A percentile compares a stretch with the other conserved stretches of the same genome.
Conservation (phyloP, 2,329 filamentous ascomycete genomes). For the Aspergillus unguis region DNA sequence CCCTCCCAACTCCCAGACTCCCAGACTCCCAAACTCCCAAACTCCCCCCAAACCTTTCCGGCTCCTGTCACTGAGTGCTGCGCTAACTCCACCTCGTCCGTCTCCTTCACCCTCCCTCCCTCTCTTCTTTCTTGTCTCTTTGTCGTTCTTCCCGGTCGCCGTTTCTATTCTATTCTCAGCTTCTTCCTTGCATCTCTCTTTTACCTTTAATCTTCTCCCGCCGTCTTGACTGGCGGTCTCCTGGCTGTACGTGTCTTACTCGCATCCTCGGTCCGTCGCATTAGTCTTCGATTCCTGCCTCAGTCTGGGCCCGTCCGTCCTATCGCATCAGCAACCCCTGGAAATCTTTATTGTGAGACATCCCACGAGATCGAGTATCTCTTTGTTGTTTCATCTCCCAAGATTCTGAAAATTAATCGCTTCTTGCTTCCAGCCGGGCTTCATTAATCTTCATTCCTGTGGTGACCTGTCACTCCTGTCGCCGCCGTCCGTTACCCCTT, state of each 20-base stretch:
- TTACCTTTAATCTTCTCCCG: slow-evolving; percentile 7
- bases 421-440: not conserved
- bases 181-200: slow-evolving; percentile 11
- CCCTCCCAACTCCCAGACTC: too few species aligned
- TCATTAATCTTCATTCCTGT: not conserved
- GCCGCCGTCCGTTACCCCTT: slow-evolving; percentile 14
- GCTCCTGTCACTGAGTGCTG: not conserved
- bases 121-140: slow-evolving; percentile 5
- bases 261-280: slow-evolving; percentile 22
- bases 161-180: slow-evolving; percentile 17
- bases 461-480: slow-evolving; percentile 11
- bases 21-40: too few species aligned
- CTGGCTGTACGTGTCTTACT: slow-evolving; percentile 14
- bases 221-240: slow-evolving; percentile 5
- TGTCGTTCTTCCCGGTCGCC: not conserved
- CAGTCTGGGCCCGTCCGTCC: slow-evolving; percentile 8
- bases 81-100: not conserved
- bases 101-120: slow-evolving; percentile 22
- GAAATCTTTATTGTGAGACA: slow-evolving; percentile 10
- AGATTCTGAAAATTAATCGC: not conserved
- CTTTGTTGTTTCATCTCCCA: slow-evolving; percentile 1
- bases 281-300: slow-evolving; percentile 9
- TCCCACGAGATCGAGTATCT: not conserved
- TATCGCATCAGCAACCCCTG: slow-evolving; percentile 13
- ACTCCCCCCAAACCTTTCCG: slow-evolving; percentile 6